A percentile compares a stretch with the other conserved stretches of the same genome.
Conservation (phyloP, 1,284 basidiomycete genomes). For the Phlebopus sp. region DNA sequence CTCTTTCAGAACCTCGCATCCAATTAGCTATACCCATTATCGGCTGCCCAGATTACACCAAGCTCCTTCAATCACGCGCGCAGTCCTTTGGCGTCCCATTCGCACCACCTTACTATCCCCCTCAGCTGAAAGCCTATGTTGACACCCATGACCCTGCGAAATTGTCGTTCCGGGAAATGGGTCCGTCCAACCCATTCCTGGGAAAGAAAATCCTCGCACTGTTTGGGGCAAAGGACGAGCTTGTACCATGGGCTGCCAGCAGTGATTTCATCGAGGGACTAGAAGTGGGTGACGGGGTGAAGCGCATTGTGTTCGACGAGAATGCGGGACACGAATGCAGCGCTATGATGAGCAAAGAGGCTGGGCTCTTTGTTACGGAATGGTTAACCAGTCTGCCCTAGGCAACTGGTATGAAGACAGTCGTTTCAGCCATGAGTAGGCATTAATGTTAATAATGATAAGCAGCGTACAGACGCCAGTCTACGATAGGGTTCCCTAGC, state of each 20-base stretch:
- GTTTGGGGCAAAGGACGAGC: slow-evolving; percentile 54
- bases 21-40: slow-evolving; percentile 73
- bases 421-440: too few relatives aligned
- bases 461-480: background rate
- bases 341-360: slow-evolving; percentile 47
- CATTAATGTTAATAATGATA: background rate
- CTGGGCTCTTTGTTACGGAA: slow-evolving; percentile 44
- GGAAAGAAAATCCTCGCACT: slow-evolving; percentile 71
- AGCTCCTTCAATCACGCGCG: slow-evolving; percentile 62
- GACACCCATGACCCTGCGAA: slow-evolving; percentile 42
- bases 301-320: slow-evolving; percentile 45
- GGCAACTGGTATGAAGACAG: slow-evolving; percentile 4
- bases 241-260: slow-evolving; percentile 64
- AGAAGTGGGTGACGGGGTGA: slow-evolving; percentile 50
- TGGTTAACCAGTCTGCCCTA: slow-evolving; percentile 21
- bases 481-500: too few relatives aligned
- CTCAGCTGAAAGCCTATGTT: slow-evolving; percentile 48
- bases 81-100: slow-evolving; percentile 40
- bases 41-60: slow-evolving; percentile 75
- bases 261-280: slow-evolving; percentile 52
- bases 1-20: slow-evolving; percentile 61
- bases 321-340: slow-evolving; percentile 55
- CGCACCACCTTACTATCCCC: slow-evolving; percentile 58
- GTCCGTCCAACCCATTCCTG: slow-evolving; percentile 53
- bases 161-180: slow-evolving; percentile 36